Base-by-base conservation (phyloP, 768 basidiomycete species). In the Boletus reticuloceps region DNA sequence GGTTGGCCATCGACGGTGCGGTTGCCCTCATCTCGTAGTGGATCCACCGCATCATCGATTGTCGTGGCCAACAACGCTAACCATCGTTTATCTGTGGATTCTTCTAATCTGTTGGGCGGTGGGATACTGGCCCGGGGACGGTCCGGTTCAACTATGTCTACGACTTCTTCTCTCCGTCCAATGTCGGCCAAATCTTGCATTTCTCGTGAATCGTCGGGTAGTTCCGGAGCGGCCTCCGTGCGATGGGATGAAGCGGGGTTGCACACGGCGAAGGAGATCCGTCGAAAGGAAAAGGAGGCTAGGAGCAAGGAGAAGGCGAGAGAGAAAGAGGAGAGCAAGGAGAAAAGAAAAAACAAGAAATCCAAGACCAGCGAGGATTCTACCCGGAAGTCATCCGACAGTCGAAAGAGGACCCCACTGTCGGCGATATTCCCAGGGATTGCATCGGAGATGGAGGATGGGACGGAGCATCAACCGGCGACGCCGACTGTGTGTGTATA, bases 1-100 rank as follows among this genome's bases (percentile, higher is more conserved):
- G 85, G 85, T 1, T 58, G 86, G 16, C 86, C 86, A 0, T 82
- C 82, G 2, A 78, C 79, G 7, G 71, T 79, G 65, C 73, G 83
- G 2, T 57, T 84, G 1, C 80, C 76, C 2, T 67, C 63, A 39
- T 44, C 59, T 51, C 71, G 70, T 42, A 58, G 50, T 34, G 75
- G 72, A 14, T 78, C 77, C 1, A 67, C 72, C 0, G 61, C 70
- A 36, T 75, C 76, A 0, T 74, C 75, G 1, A 52, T 61, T 2
- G 72, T 72, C 7, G 55, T 39, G 3, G 53, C 61, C 3, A 58
- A 62, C 20, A 40, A 25, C 0, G 25, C 19, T 4, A 37, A 43
- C 5, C 54, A 16, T 40, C 70, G 72, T 20, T 62, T 68, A n/a
- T 74, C 73, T 0, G 53, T 53, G 4, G 74, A 76, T 43, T 72